These are phyloP conservation scores for Hirschioporus abietinus DNA, from an alignment of 768 basidiomycete species.

Conservation along the genomic window DNA sequence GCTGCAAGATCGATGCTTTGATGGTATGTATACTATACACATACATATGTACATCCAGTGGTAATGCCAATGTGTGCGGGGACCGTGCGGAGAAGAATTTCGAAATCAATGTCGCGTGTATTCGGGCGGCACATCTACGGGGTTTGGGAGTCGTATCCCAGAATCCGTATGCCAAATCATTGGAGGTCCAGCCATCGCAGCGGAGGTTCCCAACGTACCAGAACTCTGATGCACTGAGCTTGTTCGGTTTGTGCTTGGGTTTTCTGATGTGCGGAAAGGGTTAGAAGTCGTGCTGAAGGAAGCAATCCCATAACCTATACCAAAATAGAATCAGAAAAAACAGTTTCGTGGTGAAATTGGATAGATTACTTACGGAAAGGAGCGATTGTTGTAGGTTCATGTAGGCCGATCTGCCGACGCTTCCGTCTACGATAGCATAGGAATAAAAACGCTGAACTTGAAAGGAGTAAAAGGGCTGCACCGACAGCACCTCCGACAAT, in stretches of 20 bases:
- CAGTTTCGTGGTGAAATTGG: not conserved
- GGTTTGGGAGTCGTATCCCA: not conserved
- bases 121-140: not conserved
- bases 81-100: too few species aligned
- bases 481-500: slow-evolving; percentile 52
- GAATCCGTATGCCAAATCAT: not conserved
- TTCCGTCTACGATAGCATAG: slow-evolving; percentile 23
- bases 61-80: too few species aligned
- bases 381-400: not conserved
- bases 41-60: too few species aligned
- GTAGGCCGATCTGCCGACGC: not conserved
- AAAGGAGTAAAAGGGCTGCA: slow-evolving; percentile 26
- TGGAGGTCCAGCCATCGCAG: not conserved
- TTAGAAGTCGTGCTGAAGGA: not conserved
- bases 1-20: too few species aligned
- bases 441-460: slow-evolving; percentile 13
- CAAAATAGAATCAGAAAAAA: not conserved
- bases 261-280: not conserved
- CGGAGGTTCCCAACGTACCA: not conserved
- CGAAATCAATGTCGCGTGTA: not conserved
- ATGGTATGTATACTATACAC: too few species aligned
- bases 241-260: not conserved
- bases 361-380: not conserved
- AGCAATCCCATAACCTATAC: not conserved
- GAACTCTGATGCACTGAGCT: not conserved